Percentiles rank a stretch among this genome's conserved stretches.
phyloP scores from a whole-genome alignment of 805 yeast species.

The Metschnikowia lachancei region DNA sequence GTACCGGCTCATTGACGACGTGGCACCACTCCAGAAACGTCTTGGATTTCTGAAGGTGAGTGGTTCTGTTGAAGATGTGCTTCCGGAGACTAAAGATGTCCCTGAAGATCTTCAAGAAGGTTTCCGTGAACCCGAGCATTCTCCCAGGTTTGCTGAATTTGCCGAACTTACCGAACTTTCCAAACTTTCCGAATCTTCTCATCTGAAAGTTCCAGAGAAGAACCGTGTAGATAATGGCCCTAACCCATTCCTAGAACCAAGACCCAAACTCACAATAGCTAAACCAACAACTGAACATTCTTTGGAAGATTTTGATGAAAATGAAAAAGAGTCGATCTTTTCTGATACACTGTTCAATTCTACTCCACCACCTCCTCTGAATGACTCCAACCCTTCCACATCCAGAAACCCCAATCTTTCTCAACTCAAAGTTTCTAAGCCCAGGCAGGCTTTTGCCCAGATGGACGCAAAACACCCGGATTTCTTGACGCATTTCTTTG shows the following conservation, averaged over 20 bases:
- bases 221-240: not conserved
- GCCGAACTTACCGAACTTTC: not conserved
- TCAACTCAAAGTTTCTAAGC: slow-evolving; percentile 14
- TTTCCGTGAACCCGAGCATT: too few relatives aligned
- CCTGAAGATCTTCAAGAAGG: too few relatives aligned
- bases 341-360: too few relatives aligned
- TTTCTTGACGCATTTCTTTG: slow-evolving; percentile 68
- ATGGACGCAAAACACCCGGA: slow-evolving; percentile 72
- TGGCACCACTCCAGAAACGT: slow-evolving; percentile 54
- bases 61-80: not conserved
- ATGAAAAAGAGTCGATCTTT: not conserved
- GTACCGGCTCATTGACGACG: slow-evolving; percentile 49
- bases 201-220: not conserved
- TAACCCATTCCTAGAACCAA: slow-evolving; percentile 3
- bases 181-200: too few relatives aligned
- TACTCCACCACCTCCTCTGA: too few relatives aligned
- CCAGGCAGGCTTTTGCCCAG: slow-evolving; percentile 15
- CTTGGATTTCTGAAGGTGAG: slow-evolving; percentile 21
- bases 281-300: not conserved
- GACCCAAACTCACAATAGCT: not conserved
- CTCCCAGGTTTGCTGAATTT: not conserved
- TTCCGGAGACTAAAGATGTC: not conserved
- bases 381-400: not conserved
- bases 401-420: slow-evolving; percentile 4
- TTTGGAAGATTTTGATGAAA: not conserved